Percentiles rank a stretch among this genome's conserved stretches.
These are phyloP conservation scores for Apiospora marii DNA, from an alignment of 2,329 filamentous ascomycete species.

Conservation along the genomic window DNA sequence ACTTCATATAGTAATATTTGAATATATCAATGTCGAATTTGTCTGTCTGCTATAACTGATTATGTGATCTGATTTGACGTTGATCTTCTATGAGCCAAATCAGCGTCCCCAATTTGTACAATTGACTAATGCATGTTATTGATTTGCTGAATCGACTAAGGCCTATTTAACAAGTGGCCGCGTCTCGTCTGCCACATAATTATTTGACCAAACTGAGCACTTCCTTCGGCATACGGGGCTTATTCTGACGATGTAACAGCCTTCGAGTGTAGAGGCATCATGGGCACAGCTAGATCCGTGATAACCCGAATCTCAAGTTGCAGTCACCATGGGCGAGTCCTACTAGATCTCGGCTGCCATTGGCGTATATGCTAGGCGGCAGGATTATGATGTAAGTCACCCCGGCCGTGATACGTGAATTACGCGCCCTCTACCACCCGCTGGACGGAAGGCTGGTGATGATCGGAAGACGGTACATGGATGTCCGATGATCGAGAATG, in stretches of 20 bases:
- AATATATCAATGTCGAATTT: neutral
- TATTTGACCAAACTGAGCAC: neutral
- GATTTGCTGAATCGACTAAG: neutral
- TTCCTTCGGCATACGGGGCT: neutral
- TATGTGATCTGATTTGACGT: neutral
- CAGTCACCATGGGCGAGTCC: neutral
- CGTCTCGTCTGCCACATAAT: neutral
- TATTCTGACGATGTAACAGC: neutral
- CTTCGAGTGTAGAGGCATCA: no score
- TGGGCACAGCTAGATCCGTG: neutral
- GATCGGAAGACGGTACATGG: neutral
- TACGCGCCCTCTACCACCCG: neutral
- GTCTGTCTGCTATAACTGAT: neutral
- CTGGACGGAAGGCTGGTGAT: neutral
- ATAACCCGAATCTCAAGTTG: neutral
- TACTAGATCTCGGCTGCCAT: neutral
- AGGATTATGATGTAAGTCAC: neutral
- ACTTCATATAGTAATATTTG: no score
- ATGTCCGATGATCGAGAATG: neutral
- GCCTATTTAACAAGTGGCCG: neutral
- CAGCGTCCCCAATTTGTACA: neutral
- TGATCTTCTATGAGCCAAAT: neutral
- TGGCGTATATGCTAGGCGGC: neutral
- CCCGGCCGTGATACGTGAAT: neutral
- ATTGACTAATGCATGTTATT: neutral